Conservation (phyloP, 306 rosid species). For the Prunus dulcis region DNA sequence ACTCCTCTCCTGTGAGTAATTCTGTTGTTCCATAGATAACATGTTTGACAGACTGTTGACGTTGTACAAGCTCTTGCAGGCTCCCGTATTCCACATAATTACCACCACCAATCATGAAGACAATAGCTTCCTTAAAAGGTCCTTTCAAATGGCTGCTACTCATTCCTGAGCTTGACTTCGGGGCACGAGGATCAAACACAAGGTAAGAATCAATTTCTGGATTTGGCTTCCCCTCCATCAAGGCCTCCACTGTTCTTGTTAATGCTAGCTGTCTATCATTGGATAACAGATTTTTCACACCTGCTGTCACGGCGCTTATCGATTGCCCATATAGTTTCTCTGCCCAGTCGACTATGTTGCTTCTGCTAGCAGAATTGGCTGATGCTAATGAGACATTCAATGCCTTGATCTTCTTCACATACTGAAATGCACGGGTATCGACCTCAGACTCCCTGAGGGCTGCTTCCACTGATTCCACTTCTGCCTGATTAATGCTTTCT, state of each 20-base stretch:
- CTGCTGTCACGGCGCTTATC: slow-evolving; percentile 91
- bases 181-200: slow-evolving; percentile 87
- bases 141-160: slow-evolving; percentile 77
- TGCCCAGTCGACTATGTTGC: slow-evolving; percentile 98
- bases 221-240: slow-evolving; percentile 92
- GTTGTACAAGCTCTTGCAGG: slow-evolving; percentile 74
- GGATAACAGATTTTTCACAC: slow-evolving; percentile 86
- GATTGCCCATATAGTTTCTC: slow-evolving; percentile 95
- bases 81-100: slow-evolving; percentile 90
- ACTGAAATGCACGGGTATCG: slow-evolving; percentile 86
- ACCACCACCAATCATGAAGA: slow-evolving; percentile 96
- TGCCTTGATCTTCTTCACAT: slow-evolving; percentile 89
- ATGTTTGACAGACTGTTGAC: slow-evolving; percentile 83
- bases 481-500: slow-evolving; percentile 72
- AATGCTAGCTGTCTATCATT: slow-evolving; percentile 88
- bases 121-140: slow-evolving; percentile 92
- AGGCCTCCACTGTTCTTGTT: slow-evolving; percentile 89
- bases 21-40: slow-evolving; percentile 89
- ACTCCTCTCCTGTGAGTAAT: slow-evolving; percentile 85
- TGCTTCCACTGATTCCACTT: slow-evolving; percentile 84
- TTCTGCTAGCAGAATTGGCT: slow-evolving; percentile 83
- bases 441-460: slow-evolving; percentile 81
- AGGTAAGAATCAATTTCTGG: slow-evolving; percentile 84
- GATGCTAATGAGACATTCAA: slow-evolving; percentile 78
- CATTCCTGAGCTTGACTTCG: slow-evolving; percentile 72